Evolutionary conservation across 352 stramenopile species (phyloP), one percentile per base, ranked within the genome.

Genomic region (Pythium dissimile): DNA sequence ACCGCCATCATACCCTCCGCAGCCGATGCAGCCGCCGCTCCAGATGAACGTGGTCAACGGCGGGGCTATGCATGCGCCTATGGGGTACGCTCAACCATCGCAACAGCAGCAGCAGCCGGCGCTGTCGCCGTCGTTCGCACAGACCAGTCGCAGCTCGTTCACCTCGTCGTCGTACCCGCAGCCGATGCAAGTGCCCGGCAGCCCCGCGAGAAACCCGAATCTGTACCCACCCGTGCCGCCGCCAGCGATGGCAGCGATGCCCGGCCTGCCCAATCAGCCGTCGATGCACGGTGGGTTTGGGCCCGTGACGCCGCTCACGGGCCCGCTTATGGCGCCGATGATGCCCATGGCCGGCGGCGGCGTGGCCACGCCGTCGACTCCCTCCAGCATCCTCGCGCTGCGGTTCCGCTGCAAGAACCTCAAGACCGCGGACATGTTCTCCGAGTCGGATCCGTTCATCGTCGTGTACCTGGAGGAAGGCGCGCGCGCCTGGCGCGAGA

Each of bases 371-470:
- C 67, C 6, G 38, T 71, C 58, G 52, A 73, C 64, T 2, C 75
- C 78, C 12, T 78, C 76, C n/a, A 89, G 80, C 51, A 62, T 85
- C 43, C 67, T 89, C 43, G 76, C 87, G 54, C 71, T 91, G 41
- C 76, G 78, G 2, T 85, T 88, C 61, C 76, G 76, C 5, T 88
- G 78, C 69, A 82, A 80, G 30, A 76, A 73, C 15, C 64, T 86
- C 50, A 91, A 91, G 63, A 91, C 83, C 27, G 71, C 76, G 12
- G 80, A 91, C 26, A 61, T 88, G 23, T 54, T 88, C 21, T 88
- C 77, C 44, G 74, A 88, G 38, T 91, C 80, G 9, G 80, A 91
- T 46, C 78, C 80, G 24, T 91, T 91, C 57, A 59, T 91, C 37
- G 78, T 91, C 42, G 49, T 88, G 11, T 91, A 91, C 66, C 59